Evolutionary conservation across 805 yeast species (phyloP).

Genomic region (Saccharomycopsis oosterbeekiorum): DNA sequence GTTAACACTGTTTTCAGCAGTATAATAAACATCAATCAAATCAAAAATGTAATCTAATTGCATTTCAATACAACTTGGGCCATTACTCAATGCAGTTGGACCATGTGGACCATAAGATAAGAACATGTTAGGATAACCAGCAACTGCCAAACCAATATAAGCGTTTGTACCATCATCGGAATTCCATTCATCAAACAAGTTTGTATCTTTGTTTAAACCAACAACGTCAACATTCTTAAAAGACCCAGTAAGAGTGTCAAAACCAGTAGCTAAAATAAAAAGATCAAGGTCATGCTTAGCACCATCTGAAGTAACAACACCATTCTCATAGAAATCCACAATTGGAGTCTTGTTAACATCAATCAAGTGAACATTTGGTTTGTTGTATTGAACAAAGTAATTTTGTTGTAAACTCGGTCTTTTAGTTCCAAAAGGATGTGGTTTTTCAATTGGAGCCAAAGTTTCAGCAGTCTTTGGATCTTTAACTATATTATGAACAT

Average conservation of each 20-base stretch:
- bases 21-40: conserved; percentile 14
- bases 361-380: conserved; percentile 19
- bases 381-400: conserved; percentile 19
- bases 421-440: conserved; percentile 20
- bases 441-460: conserved; percentile 19
- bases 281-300: conserved; percentile 17
- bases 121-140: conserved; percentile 26
- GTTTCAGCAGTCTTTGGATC: conserved; percentile 16
- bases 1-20: conserved; percentile 9
- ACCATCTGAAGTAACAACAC: conserved; percentile 16
- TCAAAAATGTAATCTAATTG: conserved; percentile 22
- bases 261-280: conserved; percentile 21
- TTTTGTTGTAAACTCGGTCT: conserved; percentile 20
- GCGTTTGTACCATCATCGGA: conserved; percentile 15
- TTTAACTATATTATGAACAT: conserved; percentile 14
- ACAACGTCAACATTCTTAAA: conserved; percentile 20
- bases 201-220: conserved; percentile 17
- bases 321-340: conserved; percentile 17
- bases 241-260: conserved; percentile 24
- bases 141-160: conserved; percentile 22
- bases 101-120: conserved; percentile 27
- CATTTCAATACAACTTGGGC: conserved; percentile 24
- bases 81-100: conserved; percentile 26
- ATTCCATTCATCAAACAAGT: conserved; percentile 14
- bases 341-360: conserved; percentile 21